phyloP scores from a whole-genome alignment of 257 asterid species.

The Solanum corneliomulleri region DNA sequence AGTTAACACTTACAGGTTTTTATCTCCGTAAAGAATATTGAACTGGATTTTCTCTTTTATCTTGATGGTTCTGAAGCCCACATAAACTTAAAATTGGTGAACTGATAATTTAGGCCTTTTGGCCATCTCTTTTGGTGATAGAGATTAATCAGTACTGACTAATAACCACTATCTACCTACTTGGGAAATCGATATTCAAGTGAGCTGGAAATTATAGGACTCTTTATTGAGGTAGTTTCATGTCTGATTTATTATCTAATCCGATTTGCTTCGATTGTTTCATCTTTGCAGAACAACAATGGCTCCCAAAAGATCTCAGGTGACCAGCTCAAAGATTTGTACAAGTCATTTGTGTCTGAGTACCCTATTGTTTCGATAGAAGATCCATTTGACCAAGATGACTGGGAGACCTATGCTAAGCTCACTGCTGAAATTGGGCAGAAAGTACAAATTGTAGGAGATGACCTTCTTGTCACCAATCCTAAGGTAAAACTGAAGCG shows the following conservation, averaged over 20 bases:
- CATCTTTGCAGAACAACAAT: conserved; percentile 52
- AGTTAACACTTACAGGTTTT: neutral
- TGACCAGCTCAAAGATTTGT: conserved; percentile 83
- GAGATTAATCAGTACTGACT: neutral
- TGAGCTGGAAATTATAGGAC: neutral
- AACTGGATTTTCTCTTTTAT: neutral
- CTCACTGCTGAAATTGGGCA: conserved; percentile 61
- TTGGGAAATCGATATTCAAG: neutral
- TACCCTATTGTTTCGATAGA: conserved; percentile 97
- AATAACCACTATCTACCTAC: neutral
- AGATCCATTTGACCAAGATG: conserved; percentile 98
- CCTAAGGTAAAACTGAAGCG: conserved; percentile 46
- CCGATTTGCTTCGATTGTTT: neutral
- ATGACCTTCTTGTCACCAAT: conserved; percentile 92
- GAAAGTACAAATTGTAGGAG: conserved; percentile 92
- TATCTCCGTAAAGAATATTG: neutral
- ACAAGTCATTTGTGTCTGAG: conserved; percentile 73
- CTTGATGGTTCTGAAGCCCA: neutral
- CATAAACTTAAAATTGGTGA: neutral
- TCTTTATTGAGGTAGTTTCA: neutral
- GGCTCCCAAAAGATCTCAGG: conserved; percentile 81
- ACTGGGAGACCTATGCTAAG: conserved; percentile 78
- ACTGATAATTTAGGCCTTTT: neutral
- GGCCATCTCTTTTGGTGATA: neutral
- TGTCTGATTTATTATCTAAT: neutral